Conservation (phyloP, 192 early-diverging fungal species). For the Coemansia sp. region DNA sequence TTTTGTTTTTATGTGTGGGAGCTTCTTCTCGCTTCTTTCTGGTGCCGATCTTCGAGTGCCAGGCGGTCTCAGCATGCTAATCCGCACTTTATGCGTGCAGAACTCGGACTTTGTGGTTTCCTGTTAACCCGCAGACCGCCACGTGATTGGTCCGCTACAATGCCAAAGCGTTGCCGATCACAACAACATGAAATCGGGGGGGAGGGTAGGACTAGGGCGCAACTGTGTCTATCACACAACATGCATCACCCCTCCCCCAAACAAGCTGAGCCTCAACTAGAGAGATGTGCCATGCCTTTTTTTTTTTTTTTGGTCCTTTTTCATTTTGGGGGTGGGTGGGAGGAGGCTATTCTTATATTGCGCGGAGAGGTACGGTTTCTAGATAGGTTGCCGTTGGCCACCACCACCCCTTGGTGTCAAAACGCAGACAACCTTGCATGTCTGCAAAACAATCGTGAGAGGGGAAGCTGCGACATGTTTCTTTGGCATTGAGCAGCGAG, state of each 20-base stretch:
- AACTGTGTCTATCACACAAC: too few species aligned
- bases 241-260: too few species aligned
- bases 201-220: too few species aligned
- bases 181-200: conserved; percentile 11
- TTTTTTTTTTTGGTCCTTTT: neutral
- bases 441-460: too few species aligned
- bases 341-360: neutral
- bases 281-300: neutral
- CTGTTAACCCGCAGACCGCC: conserved; percentile 15
- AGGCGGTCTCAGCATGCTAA: neutral
- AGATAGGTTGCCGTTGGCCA: too few species aligned
- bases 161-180: neutral
- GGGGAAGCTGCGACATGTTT: too few species aligned
- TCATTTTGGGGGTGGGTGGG: neutral
- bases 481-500: too few species aligned
- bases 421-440: too few species aligned
- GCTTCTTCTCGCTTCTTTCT: too few species aligned
- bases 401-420: too few species aligned
- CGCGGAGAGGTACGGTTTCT: too few species aligned
- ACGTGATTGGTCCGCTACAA: conserved; percentile 20
- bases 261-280: neutral
- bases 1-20: too few species aligned
- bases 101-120: neutral
- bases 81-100: conserved; percentile 1
- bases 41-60: neutral